These are phyloP conservation scores for Citrus unshiu DNA, from an alignment of 345 rosid species.

Conservation along the genomic window DNA sequence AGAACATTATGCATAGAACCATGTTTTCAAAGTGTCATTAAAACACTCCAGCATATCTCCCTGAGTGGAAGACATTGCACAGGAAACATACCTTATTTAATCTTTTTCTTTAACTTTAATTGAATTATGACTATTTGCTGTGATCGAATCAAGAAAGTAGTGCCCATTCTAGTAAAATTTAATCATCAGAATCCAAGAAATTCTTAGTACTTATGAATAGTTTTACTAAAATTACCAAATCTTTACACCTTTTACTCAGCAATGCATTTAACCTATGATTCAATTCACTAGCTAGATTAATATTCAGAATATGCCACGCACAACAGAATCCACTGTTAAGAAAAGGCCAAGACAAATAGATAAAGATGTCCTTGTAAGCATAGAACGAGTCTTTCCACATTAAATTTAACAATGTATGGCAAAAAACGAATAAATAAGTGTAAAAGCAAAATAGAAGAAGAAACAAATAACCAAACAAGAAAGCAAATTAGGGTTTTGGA, in stretches of 20 bases:
- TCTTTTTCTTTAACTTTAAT: not conserved
- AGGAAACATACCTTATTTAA: not conserved
- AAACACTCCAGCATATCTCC: not conserved
- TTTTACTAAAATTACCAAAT: not conserved
- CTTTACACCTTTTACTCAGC: not conserved
- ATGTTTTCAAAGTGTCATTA: not conserved
- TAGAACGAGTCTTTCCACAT: not conserved
- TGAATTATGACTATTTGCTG: not conserved
- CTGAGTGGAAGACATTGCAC: not conserved
- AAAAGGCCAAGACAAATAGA: too few species aligned
- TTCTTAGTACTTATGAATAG: not conserved
- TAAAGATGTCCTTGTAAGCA: not conserved
- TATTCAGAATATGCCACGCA: not conserved
- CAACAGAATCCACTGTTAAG: not conserved
- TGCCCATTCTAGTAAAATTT: not conserved
- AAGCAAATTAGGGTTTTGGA: conserved; percentile 32
- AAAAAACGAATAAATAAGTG: not conserved
- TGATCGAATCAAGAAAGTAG: not conserved
- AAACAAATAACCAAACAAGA: not conserved
- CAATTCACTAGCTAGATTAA: not conserved
- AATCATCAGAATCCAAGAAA: not conserved
- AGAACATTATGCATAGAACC: not conserved
- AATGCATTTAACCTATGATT: not conserved
- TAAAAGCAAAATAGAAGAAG: not conserved
- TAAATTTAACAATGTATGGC: not conserved